Percentiles rank a stretch among this genome's conserved stretches.
Evolutionary conservation across 192 early-diverging fungal genomes (phyloP).

Genomic region (Linnemannia hyalina): DNA sequence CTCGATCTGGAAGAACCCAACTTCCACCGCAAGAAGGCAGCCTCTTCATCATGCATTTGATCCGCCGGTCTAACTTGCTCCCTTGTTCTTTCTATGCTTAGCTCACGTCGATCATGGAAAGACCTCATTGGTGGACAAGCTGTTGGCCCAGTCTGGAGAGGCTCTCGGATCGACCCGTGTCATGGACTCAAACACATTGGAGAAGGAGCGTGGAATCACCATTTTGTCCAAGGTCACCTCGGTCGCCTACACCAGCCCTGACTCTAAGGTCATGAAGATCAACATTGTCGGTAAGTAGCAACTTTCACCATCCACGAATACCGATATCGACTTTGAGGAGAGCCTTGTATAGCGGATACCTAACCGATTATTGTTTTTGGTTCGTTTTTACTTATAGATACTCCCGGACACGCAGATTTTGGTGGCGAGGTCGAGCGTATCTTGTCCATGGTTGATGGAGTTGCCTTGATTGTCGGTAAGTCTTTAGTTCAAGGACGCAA

Average conservation of each 20-base stretch:
- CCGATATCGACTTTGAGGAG: not conserved
- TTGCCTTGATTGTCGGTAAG: constrained; percentile 80
- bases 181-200: constrained; percentile 88
- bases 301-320: not conserved
- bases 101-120: constrained; percentile 94
- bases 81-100: constrained; percentile 36
- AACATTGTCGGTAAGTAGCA: constrained; percentile 76
- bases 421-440: constrained; percentile 89
- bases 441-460: constrained; percentile 91
- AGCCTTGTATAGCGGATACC: not conserved
- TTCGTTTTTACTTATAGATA: constrained; percentile 60
- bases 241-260: constrained; percentile 66
- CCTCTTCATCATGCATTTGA: not conserved
- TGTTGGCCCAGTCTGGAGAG: constrained; percentile 67
- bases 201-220: constrained; percentile 91
- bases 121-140: constrained; percentile 66
- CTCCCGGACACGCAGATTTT: constrained; percentile 82
- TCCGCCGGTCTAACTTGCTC: not conserved
- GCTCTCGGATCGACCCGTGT: constrained; percentile 67
- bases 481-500: not conserved
- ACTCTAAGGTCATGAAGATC: constrained; percentile 74
- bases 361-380: no score
- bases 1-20: not conserved
- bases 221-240: constrained; percentile 88
- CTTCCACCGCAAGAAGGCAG: no score